These are phyloP conservation scores for Penicillium odoratum DNA, from an alignment of 495 filamentous ascomycete species.

Conservation along the genomic window DNA sequence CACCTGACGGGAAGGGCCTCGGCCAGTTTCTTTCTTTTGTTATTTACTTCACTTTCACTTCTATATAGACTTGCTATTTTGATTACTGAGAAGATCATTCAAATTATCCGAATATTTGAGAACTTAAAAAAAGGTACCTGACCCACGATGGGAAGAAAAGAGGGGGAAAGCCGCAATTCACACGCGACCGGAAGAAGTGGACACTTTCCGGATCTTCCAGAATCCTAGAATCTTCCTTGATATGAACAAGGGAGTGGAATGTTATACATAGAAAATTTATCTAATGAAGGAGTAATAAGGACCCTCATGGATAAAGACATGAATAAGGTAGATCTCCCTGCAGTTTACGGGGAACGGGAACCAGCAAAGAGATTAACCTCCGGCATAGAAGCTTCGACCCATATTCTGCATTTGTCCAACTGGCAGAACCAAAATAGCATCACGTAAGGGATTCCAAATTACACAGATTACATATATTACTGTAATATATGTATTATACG, in stretches of 20 bases:
- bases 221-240: background rate
- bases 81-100: background rate
- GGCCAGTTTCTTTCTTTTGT: slow-evolving; percentile 15
- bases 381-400: slow-evolving; percentile 21
- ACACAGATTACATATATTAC: background rate
- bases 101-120: background rate
- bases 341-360: slow-evolving; percentile 1
- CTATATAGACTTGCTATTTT: background rate
- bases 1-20: slow-evolving; percentile 23
- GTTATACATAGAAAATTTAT: background rate
- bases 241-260: background rate
- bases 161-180: background rate
- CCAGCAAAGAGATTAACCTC: slow-evolving; percentile 15
- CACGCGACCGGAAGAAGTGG: slow-evolving; percentile 12
- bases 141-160: background rate
- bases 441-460: background rate
- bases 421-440: slow-evolving; percentile 3
- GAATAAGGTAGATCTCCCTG: background rate
- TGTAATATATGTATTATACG: too few species aligned
- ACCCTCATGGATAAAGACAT: background rate
- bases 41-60: background rate
- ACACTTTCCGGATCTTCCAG: slow-evolving; percentile 12
- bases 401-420: slow-evolving; percentile 6
- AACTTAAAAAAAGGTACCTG: slow-evolving; percentile 1
- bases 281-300: background rate